Evolutionary conservation across 2,329 filamentous ascomycete species (phyloP).

Genomic region (Neofusicoccum cordaticola): DNA sequence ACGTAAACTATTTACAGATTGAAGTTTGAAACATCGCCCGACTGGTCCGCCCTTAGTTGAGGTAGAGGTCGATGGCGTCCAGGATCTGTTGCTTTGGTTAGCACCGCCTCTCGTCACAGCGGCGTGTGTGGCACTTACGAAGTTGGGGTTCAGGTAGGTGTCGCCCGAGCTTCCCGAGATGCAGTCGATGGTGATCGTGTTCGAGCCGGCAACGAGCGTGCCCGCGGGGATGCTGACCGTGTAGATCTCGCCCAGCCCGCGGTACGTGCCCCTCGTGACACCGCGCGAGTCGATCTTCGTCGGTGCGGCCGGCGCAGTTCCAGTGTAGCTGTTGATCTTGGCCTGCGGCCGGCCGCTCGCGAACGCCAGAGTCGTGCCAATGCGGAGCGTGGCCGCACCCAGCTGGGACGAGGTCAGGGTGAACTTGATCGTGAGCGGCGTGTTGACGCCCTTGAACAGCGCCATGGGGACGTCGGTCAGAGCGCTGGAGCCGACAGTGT

Average conservation of each 20-base stretch:
- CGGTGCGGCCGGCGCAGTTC: slow-evolving; percentile 52
- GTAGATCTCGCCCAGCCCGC: slow-evolving; percentile 63
- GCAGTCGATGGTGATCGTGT: slow-evolving; percentile 60
- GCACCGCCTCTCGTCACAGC: not conserved
- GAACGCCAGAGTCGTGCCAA: slow-evolving; percentile 64
- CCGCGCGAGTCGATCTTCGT: slow-evolving; percentile 64
- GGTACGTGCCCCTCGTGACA: slow-evolving; percentile 64
- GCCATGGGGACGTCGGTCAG: slow-evolving; percentile 63
- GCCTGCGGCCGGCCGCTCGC: slow-evolving; percentile 58
- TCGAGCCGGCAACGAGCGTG: slow-evolving; percentile 54
- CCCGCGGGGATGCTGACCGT: slow-evolving; percentile 58
- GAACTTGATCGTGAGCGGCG: slow-evolving; percentile 60
- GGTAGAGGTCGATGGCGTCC: slow-evolving; percentile 2
- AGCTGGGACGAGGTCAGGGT: slow-evolving; percentile 49
- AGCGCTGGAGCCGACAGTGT: slow-evolving; percentile 57
- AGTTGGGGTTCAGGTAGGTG: slow-evolving; percentile 58
- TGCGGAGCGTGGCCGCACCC: slow-evolving; percentile 57
- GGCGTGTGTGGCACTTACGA: slow-evolving; percentile 39
- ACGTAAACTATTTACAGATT: slow-evolving; percentile 8
- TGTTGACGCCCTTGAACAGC: slow-evolving; percentile 60
- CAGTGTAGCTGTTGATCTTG: slow-evolving; percentile 55
- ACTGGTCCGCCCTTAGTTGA: not conserved
- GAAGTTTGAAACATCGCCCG: not conserved
- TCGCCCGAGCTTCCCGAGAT: slow-evolving; percentile 58
- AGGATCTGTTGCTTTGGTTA: not conserved